phyloP scores from a whole-genome alignment of 1,139 yeast genomes.

The Candida anutae region DNA sequence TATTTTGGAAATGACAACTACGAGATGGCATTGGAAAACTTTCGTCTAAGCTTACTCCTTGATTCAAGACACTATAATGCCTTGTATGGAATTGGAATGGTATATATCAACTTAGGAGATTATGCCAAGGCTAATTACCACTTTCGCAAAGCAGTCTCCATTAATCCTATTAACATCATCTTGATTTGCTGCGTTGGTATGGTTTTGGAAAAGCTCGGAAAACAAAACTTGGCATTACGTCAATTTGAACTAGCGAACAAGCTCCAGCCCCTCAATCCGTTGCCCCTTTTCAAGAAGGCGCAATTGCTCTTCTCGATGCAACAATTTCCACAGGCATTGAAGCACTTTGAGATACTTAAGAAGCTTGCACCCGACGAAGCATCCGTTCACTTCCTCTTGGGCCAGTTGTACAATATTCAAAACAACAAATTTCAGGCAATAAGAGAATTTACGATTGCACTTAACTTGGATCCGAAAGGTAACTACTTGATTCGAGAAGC shows the following conservation, averaged over 20 bases:
- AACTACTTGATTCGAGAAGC: slow-evolving; percentile 83
- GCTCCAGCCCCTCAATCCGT: slow-evolving; percentile 77
- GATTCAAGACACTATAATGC: slow-evolving; percentile 91
- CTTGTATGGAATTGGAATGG: slow-evolving; percentile 94
- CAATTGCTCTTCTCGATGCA: slow-evolving; percentile 69
- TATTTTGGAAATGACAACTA: slow-evolving; percentile 81
- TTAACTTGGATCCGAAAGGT: slow-evolving; percentile 91
- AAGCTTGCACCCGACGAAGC: slow-evolving; percentile 91
- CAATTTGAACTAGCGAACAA: slow-evolving; percentile 82
- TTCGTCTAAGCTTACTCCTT: slow-evolving; percentile 66
- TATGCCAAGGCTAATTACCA: slow-evolving; percentile 78
- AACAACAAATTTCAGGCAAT: slow-evolving; percentile 74
- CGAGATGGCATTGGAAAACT: slow-evolving; percentile 81
- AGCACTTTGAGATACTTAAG: slow-evolving; percentile 63
- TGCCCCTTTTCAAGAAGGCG: slow-evolving; percentile 86
- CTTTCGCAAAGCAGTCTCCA: slow-evolving; percentile 78
- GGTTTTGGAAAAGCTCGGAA: slow-evolving; percentile 75
- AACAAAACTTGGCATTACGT: slow-evolving; percentile 63
- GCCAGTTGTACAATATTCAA: slow-evolving; percentile 75
- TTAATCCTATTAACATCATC: slow-evolving; percentile 87
- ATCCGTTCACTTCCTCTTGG: slow-evolving; percentile 81
- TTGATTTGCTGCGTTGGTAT: slow-evolving; percentile 91
- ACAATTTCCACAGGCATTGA: slow-evolving; percentile 63
- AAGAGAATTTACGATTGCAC: slow-evolving; percentile 80
- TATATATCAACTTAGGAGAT: slow-evolving; percentile 80